phyloP scores from a whole-genome alignment of 768 basidiomycete species.

The Termitomyces sp. region DNA sequence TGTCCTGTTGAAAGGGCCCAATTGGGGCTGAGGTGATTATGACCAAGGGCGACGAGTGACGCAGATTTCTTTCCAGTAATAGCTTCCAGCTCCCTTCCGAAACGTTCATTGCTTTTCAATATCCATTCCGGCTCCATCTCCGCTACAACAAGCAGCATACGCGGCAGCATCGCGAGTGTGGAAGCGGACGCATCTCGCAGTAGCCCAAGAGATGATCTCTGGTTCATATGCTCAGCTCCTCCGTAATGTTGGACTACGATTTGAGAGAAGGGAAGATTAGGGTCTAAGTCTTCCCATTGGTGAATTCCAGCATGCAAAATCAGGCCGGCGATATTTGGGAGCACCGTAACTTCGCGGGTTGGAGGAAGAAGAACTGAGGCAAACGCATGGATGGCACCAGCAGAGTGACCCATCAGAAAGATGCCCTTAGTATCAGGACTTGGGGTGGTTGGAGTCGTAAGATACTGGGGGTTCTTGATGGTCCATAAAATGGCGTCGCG shows the following conservation, averaged over 20 bases:
- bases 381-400: conserved; percentile 47
- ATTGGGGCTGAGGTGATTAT: conserved; percentile 61
- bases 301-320: conserved; percentile 45
- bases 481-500: conserved; percentile 57
- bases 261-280: conserved; percentile 18
- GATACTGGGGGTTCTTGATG: conserved; percentile 27
- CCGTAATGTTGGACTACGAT: conserved; percentile 36
- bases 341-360: conserved; percentile 22
- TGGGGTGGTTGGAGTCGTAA: conserved; percentile 23
- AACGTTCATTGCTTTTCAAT: conserved; percentile 26
- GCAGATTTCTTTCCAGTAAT: conserved; percentile 26
- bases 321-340: conserved; percentile 35
- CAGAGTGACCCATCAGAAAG: conserved; percentile 57
- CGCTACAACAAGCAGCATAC: conserved; percentile 41
- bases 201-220: conserved; percentile 37
- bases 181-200: conserved; percentile 30
- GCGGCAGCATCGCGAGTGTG: conserved; percentile 36
- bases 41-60: conserved; percentile 39
- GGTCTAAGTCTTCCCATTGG: conserved; percentile 23
- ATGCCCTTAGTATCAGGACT: conserved; percentile 36
- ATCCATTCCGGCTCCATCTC: conserved; percentile 52
- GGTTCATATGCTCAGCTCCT: conserved; percentile 26
- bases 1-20: conserved; percentile 46
- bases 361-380: conserved; percentile 37
- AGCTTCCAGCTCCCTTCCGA: conserved; percentile 33